Evolutionary conservation across 83 land plant species (phyloP).

Genomic region (Isoetes engelmannii): DNA sequence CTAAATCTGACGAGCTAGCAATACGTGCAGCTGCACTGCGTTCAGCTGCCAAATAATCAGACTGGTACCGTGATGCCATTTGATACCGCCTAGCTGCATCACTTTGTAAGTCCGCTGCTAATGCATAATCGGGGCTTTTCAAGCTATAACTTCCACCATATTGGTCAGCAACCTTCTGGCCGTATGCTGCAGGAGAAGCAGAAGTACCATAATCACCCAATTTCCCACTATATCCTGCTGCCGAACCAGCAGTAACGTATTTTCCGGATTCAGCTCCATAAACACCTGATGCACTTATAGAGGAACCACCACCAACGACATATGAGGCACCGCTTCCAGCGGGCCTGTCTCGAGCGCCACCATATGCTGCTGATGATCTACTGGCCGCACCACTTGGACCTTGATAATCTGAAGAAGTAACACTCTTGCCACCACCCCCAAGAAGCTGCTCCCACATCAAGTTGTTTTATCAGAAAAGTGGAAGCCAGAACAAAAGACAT

Average conservation of each 20-base stretch:
- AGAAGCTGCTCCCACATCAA: conserved; percentile 20
- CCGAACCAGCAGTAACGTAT: conserved; percentile 27
- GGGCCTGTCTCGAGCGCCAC: conserved; percentile 20
- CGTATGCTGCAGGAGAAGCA: conserved; percentile 45
- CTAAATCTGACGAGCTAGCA: conserved; percentile 37
- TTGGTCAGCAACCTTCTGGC: conserved; percentile 37
- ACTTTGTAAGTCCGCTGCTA: conserved; percentile 43
- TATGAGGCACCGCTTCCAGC: conserved; percentile 26
- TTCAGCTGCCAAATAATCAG: conserved; percentile 54
- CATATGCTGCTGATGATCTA: conserved; percentile 28
- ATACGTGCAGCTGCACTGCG: conserved; percentile 37
- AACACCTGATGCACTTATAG: conserved; percentile 28
- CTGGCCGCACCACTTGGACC: conserved; percentile 33
- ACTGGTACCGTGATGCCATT: conserved; percentile 49
- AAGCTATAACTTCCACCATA: conserved; percentile 17
- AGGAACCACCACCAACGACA: conserved; percentile 23
- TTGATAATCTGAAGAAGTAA: conserved; percentile 30
- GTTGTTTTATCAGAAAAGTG: not conserved
- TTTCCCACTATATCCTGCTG: conserved; percentile 18
- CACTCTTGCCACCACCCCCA: conserved; percentile 28
- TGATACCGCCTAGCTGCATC: conserved; percentile 45
- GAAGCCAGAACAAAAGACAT: not conserved
- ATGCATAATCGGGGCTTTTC: conserved; percentile 42
- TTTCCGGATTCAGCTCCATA: conserved; percentile 40
- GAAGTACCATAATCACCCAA: conserved; percentile 37